Evolutionary conservation across 2,329 filamentous ascomycete species (phyloP).

Genomic region (Byssochlamys sp.): DNA sequence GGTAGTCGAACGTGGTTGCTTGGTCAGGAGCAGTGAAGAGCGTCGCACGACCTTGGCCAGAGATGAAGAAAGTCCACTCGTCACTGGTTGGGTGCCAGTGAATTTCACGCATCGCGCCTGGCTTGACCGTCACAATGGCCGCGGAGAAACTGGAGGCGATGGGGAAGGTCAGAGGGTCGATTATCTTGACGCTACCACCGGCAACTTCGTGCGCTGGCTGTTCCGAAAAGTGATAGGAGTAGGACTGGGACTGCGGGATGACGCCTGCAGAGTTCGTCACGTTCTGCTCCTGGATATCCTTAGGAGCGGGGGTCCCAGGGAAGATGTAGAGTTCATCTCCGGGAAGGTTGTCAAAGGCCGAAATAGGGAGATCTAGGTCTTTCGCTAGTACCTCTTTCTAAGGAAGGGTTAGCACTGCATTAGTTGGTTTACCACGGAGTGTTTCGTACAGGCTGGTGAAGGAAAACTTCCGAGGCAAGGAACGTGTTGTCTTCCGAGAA

Average conservation of each 20-base stretch:
- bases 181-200: constrained; percentile 63
- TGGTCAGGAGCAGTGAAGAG: constrained; percentile 61
- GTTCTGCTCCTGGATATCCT: constrained; percentile 55
- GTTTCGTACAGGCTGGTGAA: constrained; percentile 22
- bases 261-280: constrained; percentile 53
- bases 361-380: constrained; percentile 42
- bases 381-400: constrained; percentile 45
- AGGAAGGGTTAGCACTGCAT: not conserved
- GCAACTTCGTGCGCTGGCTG: constrained; percentile 57
- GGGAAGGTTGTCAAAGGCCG: constrained; percentile 54
- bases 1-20: constrained; percentile 67
- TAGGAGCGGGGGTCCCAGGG: constrained; percentile 54
- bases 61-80: constrained; percentile 73
- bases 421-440: not conserved
- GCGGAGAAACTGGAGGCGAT: constrained; percentile 65
- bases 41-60: constrained; percentile 61
- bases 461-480: constrained; percentile 56
- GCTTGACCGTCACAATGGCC: constrained; percentile 60
- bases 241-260: constrained; percentile 54
- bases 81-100: constrained; percentile 75
- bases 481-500: constrained; percentile 67
- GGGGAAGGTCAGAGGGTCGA: constrained; percentile 66
- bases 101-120: constrained; percentile 66
- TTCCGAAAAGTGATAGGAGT: constrained; percentile 62
- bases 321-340: constrained; percentile 66